Percentiles rank a stretch among this genome's conserved stretches.
Evolutionary conservation across 2,329 filamentous ascomycete species (phyloP).

Genomic region (Amylocarpus encephaloides): DNA sequence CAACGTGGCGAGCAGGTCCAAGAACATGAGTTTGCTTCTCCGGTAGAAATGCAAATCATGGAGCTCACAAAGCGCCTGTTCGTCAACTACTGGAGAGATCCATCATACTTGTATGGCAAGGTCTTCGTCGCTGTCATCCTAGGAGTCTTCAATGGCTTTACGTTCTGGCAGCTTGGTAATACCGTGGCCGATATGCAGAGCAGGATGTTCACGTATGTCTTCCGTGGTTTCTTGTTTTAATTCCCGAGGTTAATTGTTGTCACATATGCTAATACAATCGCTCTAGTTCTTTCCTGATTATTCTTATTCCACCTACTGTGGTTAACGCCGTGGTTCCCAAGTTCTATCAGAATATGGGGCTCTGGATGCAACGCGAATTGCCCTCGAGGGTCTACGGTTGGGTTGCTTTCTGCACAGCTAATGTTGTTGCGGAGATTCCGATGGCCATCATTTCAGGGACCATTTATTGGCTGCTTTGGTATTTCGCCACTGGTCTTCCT

Average conservation of each 20-base stretch:
- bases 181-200: constrained; percentile 65
- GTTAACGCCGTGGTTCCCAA: constrained; percentile 72
- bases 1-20: constrained; percentile 33
- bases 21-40: constrained; percentile 58
- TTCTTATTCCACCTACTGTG: constrained; percentile 59
- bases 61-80: constrained; percentile 66
- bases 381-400: constrained; percentile 72
- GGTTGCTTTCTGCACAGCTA: constrained; percentile 68
- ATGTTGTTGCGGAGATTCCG: constrained; percentile 67
- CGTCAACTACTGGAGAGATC: constrained; percentile 67
- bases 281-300: constrained; percentile 47
- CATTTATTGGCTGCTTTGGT: constrained; percentile 71
- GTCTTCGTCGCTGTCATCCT: constrained; percentile 65
- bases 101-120: constrained; percentile 71
- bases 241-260: too few species aligned
- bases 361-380: constrained; percentile 69
- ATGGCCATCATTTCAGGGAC: constrained; percentile 56
- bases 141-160: constrained; percentile 74
- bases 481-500: constrained; percentile 67
- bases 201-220: constrained; percentile 59
- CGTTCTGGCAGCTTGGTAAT: constrained; percentile 64
- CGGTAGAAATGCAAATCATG: constrained; percentile 54
- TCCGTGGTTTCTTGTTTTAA: too few species aligned
- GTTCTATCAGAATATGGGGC: constrained; percentile 64
- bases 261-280: neutral